A percentile compares a stretch with the other conserved stretches of the same genome.
phyloP scores from a whole-genome alignment of 129 eudicot species.

The Silybum marianum region DNA sequence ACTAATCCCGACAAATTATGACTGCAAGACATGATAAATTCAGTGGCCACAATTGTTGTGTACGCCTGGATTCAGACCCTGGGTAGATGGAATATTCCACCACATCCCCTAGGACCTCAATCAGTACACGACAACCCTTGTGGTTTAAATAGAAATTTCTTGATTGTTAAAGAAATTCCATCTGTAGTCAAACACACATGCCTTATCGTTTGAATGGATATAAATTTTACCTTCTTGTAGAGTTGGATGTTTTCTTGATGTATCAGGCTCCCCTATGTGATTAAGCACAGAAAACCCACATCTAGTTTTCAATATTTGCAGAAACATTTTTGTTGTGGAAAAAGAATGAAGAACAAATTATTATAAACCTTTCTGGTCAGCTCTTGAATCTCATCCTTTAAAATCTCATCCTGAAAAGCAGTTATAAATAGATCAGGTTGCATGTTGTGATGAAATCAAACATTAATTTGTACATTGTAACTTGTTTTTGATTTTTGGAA shows the following conservation, averaged over 20 bases:
- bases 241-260: constrained; percentile 7
- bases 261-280: constrained; percentile 1
- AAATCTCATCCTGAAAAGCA: not conserved
- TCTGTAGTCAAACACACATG: not conserved
- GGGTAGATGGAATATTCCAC: no score
- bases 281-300: not conserved
- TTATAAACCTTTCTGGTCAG: not conserved
- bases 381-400: not conserved
- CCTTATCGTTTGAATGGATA: not conserved
- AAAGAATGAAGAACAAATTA: not conserved
- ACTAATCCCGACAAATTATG: no score
- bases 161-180: not conserved
- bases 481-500: no score
- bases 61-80: no score
- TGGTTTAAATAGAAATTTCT: not conserved
- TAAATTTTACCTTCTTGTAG: constrained; percentile 13
- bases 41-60: no score
- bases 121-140: no score
- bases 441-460: no score
- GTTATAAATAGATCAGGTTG: not conserved
- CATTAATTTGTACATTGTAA: no score
- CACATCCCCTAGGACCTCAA: no score
- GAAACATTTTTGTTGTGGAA: not conserved
- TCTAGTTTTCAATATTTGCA: not conserved
- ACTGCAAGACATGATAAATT: no score